These are phyloP conservation scores for Rhodomyrtus psidioides DNA, from an alignment of 441 rosid genomes.

Conservation along the genomic window DNA sequence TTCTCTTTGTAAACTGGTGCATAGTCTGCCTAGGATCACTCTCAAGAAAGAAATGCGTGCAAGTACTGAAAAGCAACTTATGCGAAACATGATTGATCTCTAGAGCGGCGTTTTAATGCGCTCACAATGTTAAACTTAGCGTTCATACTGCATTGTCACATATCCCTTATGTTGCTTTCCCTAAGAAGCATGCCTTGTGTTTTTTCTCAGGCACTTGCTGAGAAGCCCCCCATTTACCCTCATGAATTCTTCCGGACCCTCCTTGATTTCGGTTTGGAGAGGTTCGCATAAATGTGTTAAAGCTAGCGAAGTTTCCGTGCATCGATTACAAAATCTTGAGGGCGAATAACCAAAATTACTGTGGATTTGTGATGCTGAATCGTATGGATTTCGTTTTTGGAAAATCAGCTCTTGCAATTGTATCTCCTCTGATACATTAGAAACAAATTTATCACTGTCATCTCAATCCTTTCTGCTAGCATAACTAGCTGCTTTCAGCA, in stretches of 20 bases:
- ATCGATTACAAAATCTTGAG: not conserved
- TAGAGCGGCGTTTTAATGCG: not conserved
- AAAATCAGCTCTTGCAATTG: not conserved
- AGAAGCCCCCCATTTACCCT: constrained; percentile 78
- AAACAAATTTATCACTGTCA: not conserved
- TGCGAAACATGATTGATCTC: not conserved
- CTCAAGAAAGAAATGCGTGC: not conserved
- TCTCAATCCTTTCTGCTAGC: not conserved
- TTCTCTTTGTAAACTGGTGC: not conserved
- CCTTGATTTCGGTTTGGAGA: constrained; percentile 63
- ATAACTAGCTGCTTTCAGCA: not conserved
- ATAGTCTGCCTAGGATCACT: not conserved
- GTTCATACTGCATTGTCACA: not conserved
- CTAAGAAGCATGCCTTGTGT: not conserved
- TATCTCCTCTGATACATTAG: not conserved
- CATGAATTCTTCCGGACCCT: constrained; percentile 68
- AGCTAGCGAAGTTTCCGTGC: not conserved
- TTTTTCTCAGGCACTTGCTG: constrained; percentile 64
- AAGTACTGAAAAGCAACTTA: not conserved
- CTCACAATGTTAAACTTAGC: not conserved
- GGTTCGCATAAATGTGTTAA: constrained; percentile 18
- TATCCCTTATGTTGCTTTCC: not conserved
- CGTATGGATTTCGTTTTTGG: not conserved
- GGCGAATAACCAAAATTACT: not conserved
- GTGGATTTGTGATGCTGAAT: not conserved